These are phyloP conservation scores for Micromonas pusilla DNA, from an alignment of 139 green algal species.

Conservation along the genomic window DNA sequence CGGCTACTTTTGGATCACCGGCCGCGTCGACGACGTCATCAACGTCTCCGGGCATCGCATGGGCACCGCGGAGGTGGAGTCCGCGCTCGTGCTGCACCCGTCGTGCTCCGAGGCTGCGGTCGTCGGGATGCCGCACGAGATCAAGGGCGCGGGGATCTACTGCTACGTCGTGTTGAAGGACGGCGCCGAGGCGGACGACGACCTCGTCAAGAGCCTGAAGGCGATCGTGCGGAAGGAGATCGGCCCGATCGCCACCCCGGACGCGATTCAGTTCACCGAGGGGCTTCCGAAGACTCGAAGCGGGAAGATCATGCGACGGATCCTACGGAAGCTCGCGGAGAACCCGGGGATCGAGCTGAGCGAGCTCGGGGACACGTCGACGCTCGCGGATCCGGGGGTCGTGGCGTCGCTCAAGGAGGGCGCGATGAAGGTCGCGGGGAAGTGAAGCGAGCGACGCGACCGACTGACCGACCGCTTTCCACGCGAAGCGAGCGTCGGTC, in stretches of 20 bases:
- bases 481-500: too few relatives aligned
- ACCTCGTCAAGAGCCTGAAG: conserved; percentile 60
- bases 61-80: conserved; percentile 92
- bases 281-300: conserved; percentile 84
- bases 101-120: conserved; percentile 86
- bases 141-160: conserved; percentile 94
- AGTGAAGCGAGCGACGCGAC: conserved; percentile 8
- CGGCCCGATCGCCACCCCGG: conserved; percentile 85
- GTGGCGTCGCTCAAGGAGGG: conserved; percentile 68
- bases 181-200: conserved; percentile 27
- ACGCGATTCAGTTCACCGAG: conserved; percentile 89
- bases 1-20: conserved; percentile 77
- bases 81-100: conserved; percentile 65
- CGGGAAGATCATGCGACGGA: conserved; percentile 86
- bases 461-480: too few relatives aligned
- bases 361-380: conserved; percentile 53
- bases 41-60: conserved; percentile 88
- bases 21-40: conserved; percentile 94
- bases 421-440: conserved; percentile 45
- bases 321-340: conserved; percentile 63
- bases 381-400: conserved; percentile 55
- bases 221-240: conserved; percentile 48
- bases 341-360: conserved; percentile 39
- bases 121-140: conserved; percentile 78
- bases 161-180: conserved; percentile 85